Base-by-base conservation (phyloP, 768 basidiomycete genomes). In the Gautieria morchelliformis region DNA sequence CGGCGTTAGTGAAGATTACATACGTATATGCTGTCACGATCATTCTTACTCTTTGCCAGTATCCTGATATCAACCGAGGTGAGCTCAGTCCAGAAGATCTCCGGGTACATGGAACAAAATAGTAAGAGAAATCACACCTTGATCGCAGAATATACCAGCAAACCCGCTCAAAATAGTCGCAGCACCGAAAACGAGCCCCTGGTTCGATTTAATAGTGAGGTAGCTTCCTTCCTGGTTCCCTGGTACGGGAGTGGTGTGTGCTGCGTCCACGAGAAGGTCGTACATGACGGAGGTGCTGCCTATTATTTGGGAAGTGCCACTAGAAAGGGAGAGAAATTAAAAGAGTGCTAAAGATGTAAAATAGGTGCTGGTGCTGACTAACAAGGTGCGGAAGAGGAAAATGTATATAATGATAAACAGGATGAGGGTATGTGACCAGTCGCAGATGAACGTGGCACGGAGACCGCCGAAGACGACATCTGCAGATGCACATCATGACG, bases 181-280 rank as follows among this genome's bases (percentile, higher is more conserved):
- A 22, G 70, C 70, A 53, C 74, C 75, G 45, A 76, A 75, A 8
- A 76, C 70, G 19, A 77, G 64, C 7, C 71, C 75, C 57, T 74
- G 70, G 44, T 75, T 72, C 17, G 78, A 79, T 60, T 78, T 78
- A 75, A 83, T 77, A 0, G 81, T 82, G 39, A 81, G 58, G 61
- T 81, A 82, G 52, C 76, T 78, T 5, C 81, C 79, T 15, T 72
- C 68, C 41, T 71, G 60, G 60, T 80, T 82, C 8, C 81, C 79
- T 0, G 58, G 60, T 0, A 82, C 79, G 0, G 81, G 80, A 1
- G 67, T 65, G 17, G 73, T 70, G 1, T 65, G 53, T 1, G 71
- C 74, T 3, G 81, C 81, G 32, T 72, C 66, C 2, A 73, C 67
- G 0, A 83, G 71, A 22, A 83, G 68, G 49, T 76, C 71, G 61